Evolutionary conservation across 805 yeast species (phyloP).

Genomic region (Debaryomyces prosopidis): DNA sequence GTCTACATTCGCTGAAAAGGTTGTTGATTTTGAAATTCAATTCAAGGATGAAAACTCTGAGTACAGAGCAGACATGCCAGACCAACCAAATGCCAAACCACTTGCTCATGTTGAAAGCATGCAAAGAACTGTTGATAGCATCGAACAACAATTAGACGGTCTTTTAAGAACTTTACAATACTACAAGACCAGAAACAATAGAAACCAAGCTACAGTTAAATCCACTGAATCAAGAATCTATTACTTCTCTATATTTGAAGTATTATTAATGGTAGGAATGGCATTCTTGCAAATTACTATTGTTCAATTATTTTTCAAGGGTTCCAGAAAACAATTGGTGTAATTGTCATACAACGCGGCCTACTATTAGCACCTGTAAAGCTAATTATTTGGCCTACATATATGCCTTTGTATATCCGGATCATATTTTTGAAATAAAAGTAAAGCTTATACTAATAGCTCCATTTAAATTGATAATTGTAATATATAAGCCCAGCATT

Average conservation of each 20-base stretch:
- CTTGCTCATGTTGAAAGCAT: conserved; percentile 54
- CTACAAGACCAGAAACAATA: conserved; percentile 84
- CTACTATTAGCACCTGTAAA: too few relatives aligned
- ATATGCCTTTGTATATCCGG: too few relatives aligned
- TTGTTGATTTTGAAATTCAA: conserved; percentile 78
- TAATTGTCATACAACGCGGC: conserved; percentile 16
- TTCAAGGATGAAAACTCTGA: conserved; percentile 36
- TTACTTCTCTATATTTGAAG: conserved; percentile 72
- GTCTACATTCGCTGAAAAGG: conserved; percentile 80
- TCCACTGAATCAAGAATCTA: conserved; percentile 78
- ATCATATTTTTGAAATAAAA: too few relatives aligned
- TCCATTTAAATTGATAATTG: too few relatives aligned
- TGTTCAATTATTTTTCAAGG: conserved; percentile 71
- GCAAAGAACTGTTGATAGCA: conserved; percentile 53
- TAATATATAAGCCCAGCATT: too few relatives aligned
- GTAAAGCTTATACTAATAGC: too few relatives aligned
- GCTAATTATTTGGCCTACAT: too few relatives aligned
- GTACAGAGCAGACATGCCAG: conserved; percentile 65
- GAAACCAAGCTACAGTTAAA: conserved; percentile 87
- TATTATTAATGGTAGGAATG: conserved; percentile 72
- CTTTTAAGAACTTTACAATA: conserved; percentile 67
- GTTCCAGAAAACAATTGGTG: conserved; percentile 66
- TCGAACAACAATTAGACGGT: conserved; percentile 59
- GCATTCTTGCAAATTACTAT: conserved; percentile 66
- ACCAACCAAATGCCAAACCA: conserved; percentile 46